Conservation (phyloP, 2,329 filamentous ascomycete genomes). For the Mycocentrospora acerina region DNA sequence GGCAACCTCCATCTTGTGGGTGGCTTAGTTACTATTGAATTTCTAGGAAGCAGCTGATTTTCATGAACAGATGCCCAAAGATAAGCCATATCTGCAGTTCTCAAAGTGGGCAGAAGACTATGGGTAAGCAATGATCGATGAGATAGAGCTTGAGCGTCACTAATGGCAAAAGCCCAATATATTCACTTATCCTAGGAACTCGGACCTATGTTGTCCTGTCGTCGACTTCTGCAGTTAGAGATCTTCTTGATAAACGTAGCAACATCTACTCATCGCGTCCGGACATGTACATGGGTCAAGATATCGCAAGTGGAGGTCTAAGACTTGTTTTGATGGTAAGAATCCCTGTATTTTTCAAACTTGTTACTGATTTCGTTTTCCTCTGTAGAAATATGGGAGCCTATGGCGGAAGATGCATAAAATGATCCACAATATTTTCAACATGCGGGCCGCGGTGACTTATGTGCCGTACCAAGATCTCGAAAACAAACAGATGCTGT, state of each 20-base stretch:
- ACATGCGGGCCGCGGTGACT: constrained; percentile 17
- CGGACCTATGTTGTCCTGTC: constrained; percentile 52
- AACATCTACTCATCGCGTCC: constrained; percentile 53
- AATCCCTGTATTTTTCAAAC: too few relatives aligned
- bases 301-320: constrained; percentile 10
- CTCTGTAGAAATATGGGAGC: constrained; percentile 18
- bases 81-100: too few relatives aligned
- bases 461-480: constrained; percentile 56
- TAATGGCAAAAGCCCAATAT: too few relatives aligned
- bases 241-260: constrained; percentile 55
- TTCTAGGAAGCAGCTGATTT: too few relatives aligned
- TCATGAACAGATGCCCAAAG: too few relatives aligned
- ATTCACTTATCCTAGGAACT: constrained; percentile 54
- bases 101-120: too few relatives aligned
- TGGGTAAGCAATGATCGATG: too few relatives aligned
- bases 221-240: constrained; percentile 50
- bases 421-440: constrained; percentile 20
- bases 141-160: too few relatives aligned
- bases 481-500: constrained; percentile 58
- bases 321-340: constrained; percentile 17
- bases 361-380: too few relatives aligned
- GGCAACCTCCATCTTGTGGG: too few relatives aligned
- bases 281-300: constrained; percentile 23
- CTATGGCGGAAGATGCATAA: constrained; percentile 21
- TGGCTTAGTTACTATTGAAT: too few relatives aligned